Evolutionary conservation across 2,329 filamentous ascomycete species (phyloP).

Genomic region (Nigrospora sphaerica): DNA sequence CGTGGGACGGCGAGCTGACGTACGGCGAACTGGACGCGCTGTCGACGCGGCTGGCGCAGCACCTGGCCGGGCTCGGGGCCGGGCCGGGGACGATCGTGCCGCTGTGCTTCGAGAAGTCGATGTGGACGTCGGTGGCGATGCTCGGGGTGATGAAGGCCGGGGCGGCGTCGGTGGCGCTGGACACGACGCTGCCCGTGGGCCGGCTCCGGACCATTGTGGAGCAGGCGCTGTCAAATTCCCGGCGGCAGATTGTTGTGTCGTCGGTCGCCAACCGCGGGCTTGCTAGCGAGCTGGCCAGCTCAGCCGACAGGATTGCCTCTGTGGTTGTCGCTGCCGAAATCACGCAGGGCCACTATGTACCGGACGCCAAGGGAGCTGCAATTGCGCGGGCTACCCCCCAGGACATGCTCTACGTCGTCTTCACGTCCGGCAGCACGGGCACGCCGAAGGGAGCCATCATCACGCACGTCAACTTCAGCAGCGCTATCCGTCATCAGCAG

Average conservation of each 20-base stretch:
- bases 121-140: constrained; percentile 15
- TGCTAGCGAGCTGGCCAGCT: too few species aligned
- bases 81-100: constrained; percentile 9
- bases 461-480: constrained; percentile 7
- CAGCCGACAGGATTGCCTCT: too few species aligned
- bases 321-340: too few species aligned
- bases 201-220: constrained; percentile 1
- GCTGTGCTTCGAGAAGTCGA: constrained; percentile 17
- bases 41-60: constrained; percentile 5
- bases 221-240: not conserved
- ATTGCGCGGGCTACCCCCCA: not conserved
- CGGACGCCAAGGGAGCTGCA: too few species aligned
- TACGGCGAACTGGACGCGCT: constrained; percentile 20
- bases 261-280: too few species aligned
- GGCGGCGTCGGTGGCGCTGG: constrained; percentile 21
- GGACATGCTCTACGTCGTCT: not conserved
- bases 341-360: too few species aligned
- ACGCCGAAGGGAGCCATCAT: constrained; percentile 1
- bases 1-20: constrained; percentile 23
- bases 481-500: constrained; percentile 7
- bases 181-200: constrained; percentile 10
- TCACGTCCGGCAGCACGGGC: not conserved
- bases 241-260: too few species aligned
- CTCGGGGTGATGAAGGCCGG: constrained; percentile 23
- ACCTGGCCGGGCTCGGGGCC: not conserved